Base-by-base conservation (phyloP, 2,329 filamentous ascomycete genomes). In the Plenodomus lindquistii region DNA sequence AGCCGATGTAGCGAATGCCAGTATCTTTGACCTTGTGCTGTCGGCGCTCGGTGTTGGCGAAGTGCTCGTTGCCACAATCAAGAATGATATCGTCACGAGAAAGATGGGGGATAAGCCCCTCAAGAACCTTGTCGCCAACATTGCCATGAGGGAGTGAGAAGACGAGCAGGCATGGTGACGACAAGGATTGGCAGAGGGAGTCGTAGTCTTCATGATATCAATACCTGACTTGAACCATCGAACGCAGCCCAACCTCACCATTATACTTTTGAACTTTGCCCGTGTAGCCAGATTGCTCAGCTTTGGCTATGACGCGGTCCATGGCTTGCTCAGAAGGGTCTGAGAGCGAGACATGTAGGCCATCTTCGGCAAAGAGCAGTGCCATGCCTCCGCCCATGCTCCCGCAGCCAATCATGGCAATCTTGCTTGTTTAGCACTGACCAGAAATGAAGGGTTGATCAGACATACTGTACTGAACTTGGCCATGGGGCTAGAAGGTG, bases 21-120 rank as follows among this genome's bases (percentile, higher is more conserved):
- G 80, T 77, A 0, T 76, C 72, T 2, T 77, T 74, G 36, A 84
- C 79, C 46, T 82, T 80, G 22, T 75, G 75, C 60, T 88, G 85
- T 34, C 85, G 74, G 10, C 83, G 68, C 63, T 89, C 82, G 0
- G 86, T 89, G 39, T 81, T 83, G 29, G 78, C 71, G 70, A 83
- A 88, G 63, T 86, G 77, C 68, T 89, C 85, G 59, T 89, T 89
- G 0, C 82, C 83, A 9, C 82, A 84, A 62, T 89, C 86, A 24
- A 89, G 77, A 45, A 89, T 83, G 42, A 89, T 82, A 63, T 89
- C 86, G 13, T 81, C 82, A 37, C 75, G 74, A 16, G 78, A 75
- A 3, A 89, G 72, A 51, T 81, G 74, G 1, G 76, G 75, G 55
- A 77, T 74, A 21, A 84, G 48, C 44, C 74, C 70, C 46, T 72